Base-by-base conservation (phyloP, 169 alveolate species). In the Eimeria tenella region DNA sequence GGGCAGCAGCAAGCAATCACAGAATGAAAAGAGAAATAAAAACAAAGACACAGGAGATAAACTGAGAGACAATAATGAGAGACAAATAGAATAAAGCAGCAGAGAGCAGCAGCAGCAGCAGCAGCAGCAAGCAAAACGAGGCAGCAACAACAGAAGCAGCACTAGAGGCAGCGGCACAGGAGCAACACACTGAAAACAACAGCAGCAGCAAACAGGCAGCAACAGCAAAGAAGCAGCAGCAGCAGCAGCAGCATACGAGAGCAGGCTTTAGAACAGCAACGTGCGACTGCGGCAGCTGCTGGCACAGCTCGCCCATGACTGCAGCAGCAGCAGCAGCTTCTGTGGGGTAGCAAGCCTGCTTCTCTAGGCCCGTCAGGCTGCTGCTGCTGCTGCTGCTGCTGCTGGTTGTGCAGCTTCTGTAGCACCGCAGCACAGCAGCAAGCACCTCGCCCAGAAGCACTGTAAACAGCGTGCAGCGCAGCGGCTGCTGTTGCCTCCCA, bases 241-340 rank as follows among this genome's bases (percentile, higher is more conserved):
- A 31, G 65, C 86, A 49, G 86, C 86, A 75, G 52, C 65, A 31
- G 17, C 86, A 10, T 31, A 75, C 86, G n/a, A 75, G 86, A 5
- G 86, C 55, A 11, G 25, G 86, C 23, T 75, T 75, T 17, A 25
- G 31, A 13, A 42, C 86, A 49, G 86, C 86, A 50, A 75, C 52
- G 63, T 25, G 86, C 42, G 63, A 19, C 6, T 75, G 15, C 21
- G 86, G 86, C 10, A 75, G 11, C 19, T 25, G 42, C 31, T 68
- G 42, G 49, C 42, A 17, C 11, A 68, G 77, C 11, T 68, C 77
- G n/a, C 31, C 9, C n/a, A 68, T 13, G n/a, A 23, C 63, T 8
- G 55, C 86, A 75, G 86, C 86, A 49, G 86, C 86, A 52, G 86
- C 86, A 52, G 86, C 86, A 49, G 86, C 60, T 75, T 49, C 63